Evolutionary conservation across 2,329 filamentous ascomycete species (phyloP), one percentile per base, ranked within the genome.

Genomic region (Fusarium liriodendri): DNA sequence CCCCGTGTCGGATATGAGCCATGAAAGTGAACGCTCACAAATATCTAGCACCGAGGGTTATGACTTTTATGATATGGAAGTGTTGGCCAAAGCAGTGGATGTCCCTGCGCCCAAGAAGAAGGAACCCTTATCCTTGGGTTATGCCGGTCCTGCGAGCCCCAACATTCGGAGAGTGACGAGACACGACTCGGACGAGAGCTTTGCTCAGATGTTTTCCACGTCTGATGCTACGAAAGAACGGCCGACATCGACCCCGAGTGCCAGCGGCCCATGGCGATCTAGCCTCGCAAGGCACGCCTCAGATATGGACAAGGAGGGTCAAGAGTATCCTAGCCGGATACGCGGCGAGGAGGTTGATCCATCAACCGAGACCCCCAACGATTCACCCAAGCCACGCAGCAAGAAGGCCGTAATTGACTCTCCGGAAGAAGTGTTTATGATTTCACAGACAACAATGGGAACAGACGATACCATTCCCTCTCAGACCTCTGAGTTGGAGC

Each of bases 21-120:
- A 87, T 35, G 85, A 85, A 45, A 89, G 86, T 74, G 85, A 84
- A 50, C 73, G 76, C 42, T 85, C 86, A 7, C 85, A 87, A 25
- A 74, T 82, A n/a, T 88, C 87, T 14, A 87, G 84, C 76, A 89
- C 87, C 2, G 90, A 91, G 72, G 90, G 90, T 1, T 92, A 92
- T 75, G 90, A 92, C 79, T 92, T 92, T 76, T 92, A 92, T 77
- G 90, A 90, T 75, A 82, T 89, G 32, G 89, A 90, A n/a, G 87
- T 84, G 32, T 80, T 88, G 64, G 82, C 82, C 58, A 83, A 83
- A 52, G 88, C 87, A 8, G 87, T 90, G 55, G 88, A 91, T 69
- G 87, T 90, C 59, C 88, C 86, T 10, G 74, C 79, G 10, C 78
- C 85, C 7, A 83, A 80, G 62, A 84, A 82, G 72, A 83, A 83